Conservation (phyloP, 2,329 filamentous ascomycete species). For the Alternaria solani region DNA sequence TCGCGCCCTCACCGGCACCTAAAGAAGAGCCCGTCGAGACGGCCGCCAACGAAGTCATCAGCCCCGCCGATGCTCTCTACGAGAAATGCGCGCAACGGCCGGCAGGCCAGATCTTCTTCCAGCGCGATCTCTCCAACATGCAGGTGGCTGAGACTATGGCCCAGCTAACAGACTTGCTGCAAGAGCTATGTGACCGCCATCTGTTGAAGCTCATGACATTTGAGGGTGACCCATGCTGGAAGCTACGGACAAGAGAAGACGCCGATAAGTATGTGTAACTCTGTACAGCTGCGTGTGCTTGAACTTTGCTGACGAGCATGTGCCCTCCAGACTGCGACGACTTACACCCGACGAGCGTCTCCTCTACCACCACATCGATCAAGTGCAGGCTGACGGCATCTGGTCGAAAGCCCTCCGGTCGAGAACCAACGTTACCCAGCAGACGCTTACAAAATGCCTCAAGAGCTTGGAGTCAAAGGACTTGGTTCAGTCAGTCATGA, state of each 20-base stretch:
- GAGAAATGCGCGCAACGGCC: constrained; percentile 48
- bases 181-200: constrained; percentile 46
- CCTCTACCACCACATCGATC: constrained; percentile 89
- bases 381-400: constrained; percentile 82
- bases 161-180: constrained; percentile 43
- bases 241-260: constrained; percentile 44
- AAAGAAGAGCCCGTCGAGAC: constrained; percentile 28
- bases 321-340: constrained; percentile 47
- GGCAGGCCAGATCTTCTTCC: constrained; percentile 50
- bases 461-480: constrained; percentile 84
- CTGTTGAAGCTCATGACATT: constrained; percentile 50
- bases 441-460: constrained; percentile 79
- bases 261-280: constrained; percentile 45
- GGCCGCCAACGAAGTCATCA: constrained; percentile 20
- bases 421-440: constrained; percentile 83
- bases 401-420: constrained; percentile 88
- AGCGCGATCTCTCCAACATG: constrained; percentile 50
- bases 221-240: constrained; percentile 50
- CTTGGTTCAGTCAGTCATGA: constrained; percentile 88
- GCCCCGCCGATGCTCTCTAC: constrained; percentile 47
- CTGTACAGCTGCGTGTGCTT: background rate
- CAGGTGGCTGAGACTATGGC: constrained; percentile 46
- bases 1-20: constrained; percentile 24
- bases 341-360: constrained; percentile 76
- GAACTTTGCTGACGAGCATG: constrained; percentile 18